Base-by-base conservation (phyloP, 192 early-diverging fungal species). In the Mortierella hygrophila region DNA sequence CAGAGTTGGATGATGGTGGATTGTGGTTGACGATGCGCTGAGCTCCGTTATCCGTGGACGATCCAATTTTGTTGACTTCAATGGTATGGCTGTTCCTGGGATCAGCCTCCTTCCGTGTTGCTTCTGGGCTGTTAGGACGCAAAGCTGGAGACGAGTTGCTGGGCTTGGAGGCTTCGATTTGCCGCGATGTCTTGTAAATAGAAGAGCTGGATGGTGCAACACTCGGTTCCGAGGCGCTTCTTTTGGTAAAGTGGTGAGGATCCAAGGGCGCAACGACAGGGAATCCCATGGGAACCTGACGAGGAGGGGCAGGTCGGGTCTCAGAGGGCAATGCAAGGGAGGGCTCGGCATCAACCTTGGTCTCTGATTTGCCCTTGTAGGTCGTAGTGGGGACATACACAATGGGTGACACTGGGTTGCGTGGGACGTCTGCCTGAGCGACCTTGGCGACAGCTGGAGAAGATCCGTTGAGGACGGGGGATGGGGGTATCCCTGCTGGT, bases 241-340 rank as follows among this genome's bases (percentile, higher is more conserved):
- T 47, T 32, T 80, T 81, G 6, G 49, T 47, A 29, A 86, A 86
- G 20, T 81, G 60, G 71, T 86, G 70, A 1, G 79, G 84, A 13
- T 86, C 84, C 49, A 86, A 47, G 20, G 84, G 79, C 0, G 74
- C 23, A 44, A 86, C 84, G 5, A 86, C 84, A 23, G 84, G 84
- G 72, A 86, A 86, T 6, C 79, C 84, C 84, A 86, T 81, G 11
- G 78, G 60, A 26, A 77, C 18, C 9, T 41, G 79, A 37, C 84
- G 79, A 71, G 72, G 63, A 49, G 82, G 82, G 26, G 78, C 68
- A 4, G 83, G 74, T 15, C 83, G 83, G 20, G 69, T 70, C 40
- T 85, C 83, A 21, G 76, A 72, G 0, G 76, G 65, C 20, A 65
- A 72, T 18, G 81, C 72, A 18, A 21, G 38, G 49, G 74, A 20